Evolutionary conservation across 2,329 filamentous ascomycete genomes (phyloP), one percentile per base, ranked within the genome.

Genomic region (Cladorrhinum sp.): DNA sequence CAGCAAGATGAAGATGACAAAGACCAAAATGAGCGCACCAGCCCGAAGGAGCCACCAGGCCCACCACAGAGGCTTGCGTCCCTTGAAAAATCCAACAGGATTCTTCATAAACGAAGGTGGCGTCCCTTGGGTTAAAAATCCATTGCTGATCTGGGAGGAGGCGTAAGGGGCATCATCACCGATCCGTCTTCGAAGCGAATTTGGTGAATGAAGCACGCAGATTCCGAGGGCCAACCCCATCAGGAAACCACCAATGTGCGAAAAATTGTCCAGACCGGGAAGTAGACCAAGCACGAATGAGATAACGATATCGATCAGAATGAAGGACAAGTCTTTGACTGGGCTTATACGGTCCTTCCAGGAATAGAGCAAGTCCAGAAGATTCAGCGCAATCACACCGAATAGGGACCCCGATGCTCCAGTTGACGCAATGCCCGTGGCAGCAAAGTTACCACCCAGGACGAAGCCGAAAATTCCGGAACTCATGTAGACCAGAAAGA

Each of bases 401-500:
- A 98, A 99, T 4, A 99, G 81, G 7, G 88, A 86, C 38, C 95
- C 95, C 0, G 95, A 98, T 23, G 92, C 93, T 55, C 95, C 95
- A 0, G 90, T 92, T 0, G 92, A 96, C 1, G 92, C 85, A 60
- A 95, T 87, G 20, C 87, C 89, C 3, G 88, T 85, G 1, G 89
- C 88, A 1, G 93, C 92, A 71, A 92, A 98, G 74, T 98, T 99
- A 12, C 92, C 95, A 64, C 95, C 93, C 67, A 99, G 84, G 2
- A 98, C 90, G 71, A 96, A 96, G 9, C 95, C 95, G 70, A 98
- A 98, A 66, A 98, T 98, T 24, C 95, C 95, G 27, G 91, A 86
- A 64, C 87, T 88, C 70, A 98, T 84, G 73, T 99, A 99, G 54
- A 98, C 92, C 53, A 99, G 75, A 50, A 90, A 85, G 76, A 96